Evolutionary conservation across 2,329 filamentous ascomycete species (phyloP), one percentile per base, ranked within the genome.

Genomic region (Hymenoscyphus salicellus): DNA sequence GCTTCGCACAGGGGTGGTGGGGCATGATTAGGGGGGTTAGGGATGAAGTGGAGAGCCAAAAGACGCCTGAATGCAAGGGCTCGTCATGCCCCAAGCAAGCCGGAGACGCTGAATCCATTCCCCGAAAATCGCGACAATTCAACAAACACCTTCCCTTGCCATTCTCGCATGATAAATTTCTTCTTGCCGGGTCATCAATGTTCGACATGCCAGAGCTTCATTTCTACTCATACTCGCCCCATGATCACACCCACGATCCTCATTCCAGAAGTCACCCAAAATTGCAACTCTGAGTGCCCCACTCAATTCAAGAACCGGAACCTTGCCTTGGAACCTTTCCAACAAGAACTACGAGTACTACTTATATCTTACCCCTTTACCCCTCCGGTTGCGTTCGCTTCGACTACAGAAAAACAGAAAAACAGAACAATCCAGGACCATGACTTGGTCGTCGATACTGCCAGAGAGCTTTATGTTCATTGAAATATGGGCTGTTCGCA

Each of bases 371-470:
- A 30, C 58, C 55, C 59, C 30, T 57, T 38, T 52, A 28, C 23
- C 32, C 30, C 52, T 38, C 63, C n/a, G 58, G 26, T 30, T 41
- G 17, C 55, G 41, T 36, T 32, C 33, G 57, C 41, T 46, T 46
- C 41, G 41, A 43, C n/a, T 33, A n/a, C 52, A 28, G 46, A 14
- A 55, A 10, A n/a, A 57, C 58, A 38, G 60, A 62, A 36, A 57
- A 46, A 52, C 43, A 52, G 1, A 14, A 26, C 20, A 26, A 26
- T 4, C 3, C 46, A 14, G n/a, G 20, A 52, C 3, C n/a, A 90
- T 90, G 88, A 83, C 83, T 55, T 83, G 85, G 80, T 86, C 87
- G 68, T 89, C 87, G 1, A 83, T 90, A 65, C 81, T 90, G 38
- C 88, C 88, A 1, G 78, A 82, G 20, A 79, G 82, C 63, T 79